Evolutionary conservation across 106 monocot species (phyloP).

Genomic region (Platanthera guangdongensis): DNA sequence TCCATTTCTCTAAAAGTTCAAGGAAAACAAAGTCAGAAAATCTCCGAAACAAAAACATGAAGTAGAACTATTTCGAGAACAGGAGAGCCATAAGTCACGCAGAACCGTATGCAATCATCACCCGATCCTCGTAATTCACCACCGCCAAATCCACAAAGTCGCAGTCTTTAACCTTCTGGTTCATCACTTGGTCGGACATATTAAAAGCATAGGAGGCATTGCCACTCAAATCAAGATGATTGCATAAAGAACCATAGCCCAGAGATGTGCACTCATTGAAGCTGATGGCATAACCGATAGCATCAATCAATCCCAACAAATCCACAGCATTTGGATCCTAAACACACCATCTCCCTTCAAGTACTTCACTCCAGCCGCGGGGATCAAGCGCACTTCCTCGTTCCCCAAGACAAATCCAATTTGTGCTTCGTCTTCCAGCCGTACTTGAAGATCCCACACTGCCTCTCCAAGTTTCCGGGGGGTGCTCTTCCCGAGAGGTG

Average conservation of each 20-base stretch:
- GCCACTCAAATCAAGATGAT: constrained; percentile 5
- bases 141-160: constrained; percentile 26
- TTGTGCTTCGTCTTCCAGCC: constrained; percentile 51
- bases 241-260: constrained; percentile 30
- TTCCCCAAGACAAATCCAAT: constrained; percentile 24
- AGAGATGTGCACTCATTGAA: constrained; percentile 33
- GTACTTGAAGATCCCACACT: constrained; percentile 54
- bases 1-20: too few species aligned
- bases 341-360: constrained; percentile 38
- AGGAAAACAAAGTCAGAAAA: too few species aligned
- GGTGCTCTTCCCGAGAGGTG: constrained; percentile 44
- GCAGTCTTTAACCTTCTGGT: constrained; percentile 23
- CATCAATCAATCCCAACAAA: constrained; percentile 11
- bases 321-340: constrained; percentile 8
- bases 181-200: constrained; percentile 26
- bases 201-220: constrained; percentile 50
- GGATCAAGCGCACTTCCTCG: constrained; percentile 6
- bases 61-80: background rate
- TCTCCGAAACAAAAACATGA: too few species aligned
- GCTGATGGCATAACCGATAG: constrained; percentile 23
- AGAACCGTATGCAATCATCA: constrained; percentile 27
- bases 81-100: background rate
- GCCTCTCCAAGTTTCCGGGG: constrained; percentile 53
- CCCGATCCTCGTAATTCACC: constrained; percentile 23
- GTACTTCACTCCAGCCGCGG: constrained; percentile 30